phyloP scores from a whole-genome alignment of 1,139 yeast genomes.

The Yamadazyma pseudoaaseri region DNA sequence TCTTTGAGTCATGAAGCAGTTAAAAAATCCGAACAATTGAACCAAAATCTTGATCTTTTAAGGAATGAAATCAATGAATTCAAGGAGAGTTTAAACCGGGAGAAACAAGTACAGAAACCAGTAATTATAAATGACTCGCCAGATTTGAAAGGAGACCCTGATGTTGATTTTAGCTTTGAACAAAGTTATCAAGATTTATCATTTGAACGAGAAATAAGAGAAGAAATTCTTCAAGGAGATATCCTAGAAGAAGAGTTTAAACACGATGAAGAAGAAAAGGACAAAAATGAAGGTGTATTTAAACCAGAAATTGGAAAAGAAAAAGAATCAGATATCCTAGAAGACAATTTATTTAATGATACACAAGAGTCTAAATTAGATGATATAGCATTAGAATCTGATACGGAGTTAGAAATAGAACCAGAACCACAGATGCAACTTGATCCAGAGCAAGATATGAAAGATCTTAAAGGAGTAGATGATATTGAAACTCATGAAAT shows the following conservation, averaged over 20 bases:
- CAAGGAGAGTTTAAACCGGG: conserved; percentile 42
- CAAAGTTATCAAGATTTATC: conserved; percentile 40
- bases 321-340: not conserved
- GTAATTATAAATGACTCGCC: conserved; percentile 14
- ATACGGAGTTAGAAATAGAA: conserved; percentile 8
- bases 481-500: conserved; percentile 16
- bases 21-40: conserved; percentile 29
- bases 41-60: conserved; percentile 43
- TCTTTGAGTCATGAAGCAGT: conserved; percentile 15
- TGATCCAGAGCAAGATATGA: conserved; percentile 3
- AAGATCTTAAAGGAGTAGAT: conserved; percentile 6
- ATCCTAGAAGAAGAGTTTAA: not conserved
- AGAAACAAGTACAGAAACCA: conserved; percentile 13
- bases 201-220: conserved; percentile 22
- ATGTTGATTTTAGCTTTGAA: conserved; percentile 41
- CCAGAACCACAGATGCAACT: conserved; percentile 4
- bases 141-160: conserved; percentile 8
- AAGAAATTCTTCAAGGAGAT: conserved; percentile 1
- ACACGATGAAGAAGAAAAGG: not conserved
- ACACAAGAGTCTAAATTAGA: not conserved
- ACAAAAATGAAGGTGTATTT: not conserved
- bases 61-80: conserved; percentile 47
- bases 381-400: not conserved
- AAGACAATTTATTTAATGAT: not conserved
- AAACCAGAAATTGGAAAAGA: not conserved